phyloP scores from a whole-genome alignment of 805 yeast genomes.

The Debaryomyces tyrocola region DNA sequence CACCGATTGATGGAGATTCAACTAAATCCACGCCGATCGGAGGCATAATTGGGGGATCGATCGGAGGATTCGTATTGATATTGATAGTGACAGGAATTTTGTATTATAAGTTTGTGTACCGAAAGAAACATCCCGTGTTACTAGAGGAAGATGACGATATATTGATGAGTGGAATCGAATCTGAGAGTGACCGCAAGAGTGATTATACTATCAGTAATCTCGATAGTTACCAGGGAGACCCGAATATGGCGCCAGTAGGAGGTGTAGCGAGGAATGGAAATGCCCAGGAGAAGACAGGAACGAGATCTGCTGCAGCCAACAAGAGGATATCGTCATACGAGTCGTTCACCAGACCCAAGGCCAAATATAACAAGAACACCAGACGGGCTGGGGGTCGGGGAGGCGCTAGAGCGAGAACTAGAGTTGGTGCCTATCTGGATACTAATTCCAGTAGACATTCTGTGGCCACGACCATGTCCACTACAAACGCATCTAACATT shows the following conservation, averaged over 20 bases:
- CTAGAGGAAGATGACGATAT: conserved; percentile 23
- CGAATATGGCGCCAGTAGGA: conserved; percentile 4
- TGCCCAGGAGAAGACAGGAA: conserved; percentile 1
- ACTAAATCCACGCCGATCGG: conserved; percentile 24
- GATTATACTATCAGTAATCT: conserved; percentile 15
- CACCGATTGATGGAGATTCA: conserved; percentile 8
- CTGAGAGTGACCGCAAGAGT: conserved; percentile 8
- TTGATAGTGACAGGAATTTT: conserved; percentile 22
- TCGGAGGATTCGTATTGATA: conserved; percentile 35
- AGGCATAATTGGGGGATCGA: conserved; percentile 43
- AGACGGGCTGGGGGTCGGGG: conserved; percentile 5
- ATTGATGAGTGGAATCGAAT: conserved; percentile 16
- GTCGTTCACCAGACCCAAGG: conserved; percentile 42
- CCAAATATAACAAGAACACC: conserved; percentile 11
- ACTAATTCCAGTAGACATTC: conserved; percentile 27
- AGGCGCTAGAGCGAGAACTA: conserved; percentile 8
- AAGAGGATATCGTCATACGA: conserved; percentile 41
- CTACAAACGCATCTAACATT: conserved; percentile 82
- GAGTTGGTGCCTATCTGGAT: conserved; percentile 19
- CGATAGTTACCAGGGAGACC: conserved; percentile 15
- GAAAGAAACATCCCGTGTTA: conserved; percentile 29
- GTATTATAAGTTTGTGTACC: conserved; percentile 31
- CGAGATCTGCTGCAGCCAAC: conserved; percentile 8
- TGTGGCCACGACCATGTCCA: conserved; percentile 60
- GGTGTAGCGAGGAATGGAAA: not conserved